phyloP scores from a whole-genome alignment of 331 rosid genomes.

The Rhamnella rubrinervis region DNA sequence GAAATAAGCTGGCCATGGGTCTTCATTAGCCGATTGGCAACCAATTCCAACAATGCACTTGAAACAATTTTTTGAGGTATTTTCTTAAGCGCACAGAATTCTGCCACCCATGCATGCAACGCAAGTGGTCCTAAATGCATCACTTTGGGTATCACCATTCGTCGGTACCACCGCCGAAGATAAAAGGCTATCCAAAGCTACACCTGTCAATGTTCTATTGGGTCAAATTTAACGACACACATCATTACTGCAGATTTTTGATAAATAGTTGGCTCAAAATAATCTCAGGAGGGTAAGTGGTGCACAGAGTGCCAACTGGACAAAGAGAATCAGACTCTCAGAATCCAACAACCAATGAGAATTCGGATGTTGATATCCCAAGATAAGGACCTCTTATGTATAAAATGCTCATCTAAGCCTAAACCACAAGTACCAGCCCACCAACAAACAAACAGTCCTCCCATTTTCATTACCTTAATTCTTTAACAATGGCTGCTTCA shows the following conservation, averaged over 20 bases:
- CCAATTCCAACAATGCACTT: too few relatives aligned
- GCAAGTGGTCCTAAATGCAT: too few relatives aligned
- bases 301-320: constrained; percentile 30
- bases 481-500: constrained; percentile 43
- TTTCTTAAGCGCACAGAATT: too few relatives aligned
- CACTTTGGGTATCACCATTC: too few relatives aligned
- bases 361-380: constrained; percentile 16
- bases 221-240: not conserved
- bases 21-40: too few relatives aligned
- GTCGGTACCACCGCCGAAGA: not conserved
- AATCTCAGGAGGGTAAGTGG: constrained; percentile 22
- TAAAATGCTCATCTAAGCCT: not conserved
- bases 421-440: not conserved
- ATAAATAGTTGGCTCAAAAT: not conserved
- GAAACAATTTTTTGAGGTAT: too few relatives aligned
- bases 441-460: not conserved
- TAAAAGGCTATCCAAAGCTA: not conserved
- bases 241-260: not conserved
- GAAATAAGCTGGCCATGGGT: too few relatives aligned
- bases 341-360: constrained; percentile 39
- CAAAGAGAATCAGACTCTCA: not conserved
- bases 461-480: too few relatives aligned
- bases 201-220: not conserved
- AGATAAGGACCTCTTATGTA: constrained; percentile 40
- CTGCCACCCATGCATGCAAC: too few relatives aligned